phyloP scores from a whole-genome alignment of 2,329 filamentous ascomycete genomes.

The Aspergillus melleus region DNA sequence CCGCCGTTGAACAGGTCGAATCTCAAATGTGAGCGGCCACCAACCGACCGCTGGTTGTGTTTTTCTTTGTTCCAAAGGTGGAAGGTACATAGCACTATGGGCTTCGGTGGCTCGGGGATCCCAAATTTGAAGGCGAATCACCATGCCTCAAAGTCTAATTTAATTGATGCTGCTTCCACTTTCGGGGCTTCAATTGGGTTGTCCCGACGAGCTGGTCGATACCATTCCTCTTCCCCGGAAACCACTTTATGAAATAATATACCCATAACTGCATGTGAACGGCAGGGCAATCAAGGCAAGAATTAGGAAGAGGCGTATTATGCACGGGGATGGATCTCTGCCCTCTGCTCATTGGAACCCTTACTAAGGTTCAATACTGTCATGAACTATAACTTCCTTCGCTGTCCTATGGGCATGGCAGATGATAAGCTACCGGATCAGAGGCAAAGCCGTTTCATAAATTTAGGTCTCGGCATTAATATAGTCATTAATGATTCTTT shows the following conservation, averaged over 20 bases:
- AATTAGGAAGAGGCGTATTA: not conserved
- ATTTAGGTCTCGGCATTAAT: not conserved
- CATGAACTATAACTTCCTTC: not conserved
- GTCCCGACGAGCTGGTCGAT: constrained; percentile 2
- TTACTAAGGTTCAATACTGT: constrained; percentile 1
- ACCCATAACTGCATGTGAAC: too few species aligned
- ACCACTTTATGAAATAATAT: not conserved
- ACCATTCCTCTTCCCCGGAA: not conserved
- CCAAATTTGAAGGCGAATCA: constrained; percentile 1
- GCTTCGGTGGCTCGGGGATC: constrained; percentile 3
- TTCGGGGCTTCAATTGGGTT: not conserved
- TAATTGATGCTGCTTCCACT: not conserved
- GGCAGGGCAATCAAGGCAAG: not conserved
- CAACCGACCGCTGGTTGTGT: not conserved
- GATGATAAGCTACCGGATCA: constrained; percentile 12
- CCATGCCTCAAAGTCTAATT: not conserved
- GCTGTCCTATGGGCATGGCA: not conserved
- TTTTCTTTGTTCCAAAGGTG: not conserved
- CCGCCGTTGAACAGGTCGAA: constrained; percentile 23
- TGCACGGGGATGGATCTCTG: not conserved
- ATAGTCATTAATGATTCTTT: not conserved
- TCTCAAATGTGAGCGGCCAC: constrained; percentile 13
- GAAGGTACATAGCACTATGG: not conserved
- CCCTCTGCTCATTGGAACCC: not conserved
- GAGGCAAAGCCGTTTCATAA: not conserved